These are phyloP conservation scores for Rhynchosporium graminicola DNA, from an alignment of 2,329 filamentous ascomycete species.

Conservation along the genomic window DNA sequence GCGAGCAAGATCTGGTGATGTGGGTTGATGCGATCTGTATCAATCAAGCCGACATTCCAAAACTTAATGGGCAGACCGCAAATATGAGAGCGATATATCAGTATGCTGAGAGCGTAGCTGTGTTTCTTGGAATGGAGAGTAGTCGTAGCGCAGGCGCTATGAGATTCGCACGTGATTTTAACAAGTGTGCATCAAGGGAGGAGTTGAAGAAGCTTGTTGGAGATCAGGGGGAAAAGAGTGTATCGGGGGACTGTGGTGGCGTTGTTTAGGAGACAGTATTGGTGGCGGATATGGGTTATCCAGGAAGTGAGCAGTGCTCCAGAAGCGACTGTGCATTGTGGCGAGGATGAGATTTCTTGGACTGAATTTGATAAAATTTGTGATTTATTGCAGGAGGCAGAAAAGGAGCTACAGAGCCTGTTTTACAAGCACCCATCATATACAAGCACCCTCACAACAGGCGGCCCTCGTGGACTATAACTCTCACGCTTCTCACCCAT, in stretches of 20 bases:
- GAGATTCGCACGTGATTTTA: slow-evolving; percentile 27
- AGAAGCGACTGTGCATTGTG: slow-evolving; percentile 43
- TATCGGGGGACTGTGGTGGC: slow-evolving; percentile 39
- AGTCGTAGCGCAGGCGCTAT: slow-evolving; percentile 25
- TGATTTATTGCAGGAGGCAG: slow-evolving; percentile 27
- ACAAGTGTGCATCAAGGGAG: slow-evolving; percentile 15
- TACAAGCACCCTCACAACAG: slow-evolving; percentile 28
- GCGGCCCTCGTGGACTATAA: slow-evolving; percentile 33
- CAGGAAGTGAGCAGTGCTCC: slow-evolving; percentile 46
- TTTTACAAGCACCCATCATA: slow-evolving; percentile 29
- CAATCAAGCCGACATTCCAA: slow-evolving; percentile 31
- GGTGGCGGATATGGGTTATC: slow-evolving; percentile 46
- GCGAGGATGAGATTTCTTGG: slow-evolving; percentile 42
- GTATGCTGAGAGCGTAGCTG: slow-evolving; percentile 28
- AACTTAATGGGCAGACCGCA: slow-evolving; percentile 30
- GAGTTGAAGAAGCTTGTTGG: slow-evolving; percentile 23
- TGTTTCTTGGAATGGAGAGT: slow-evolving; percentile 31
- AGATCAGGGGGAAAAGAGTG: slow-evolving; percentile 16
- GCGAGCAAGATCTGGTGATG: slow-evolving; percentile 22
- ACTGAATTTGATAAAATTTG: slow-evolving; percentile 38
- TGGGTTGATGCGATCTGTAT: slow-evolving; percentile 38
- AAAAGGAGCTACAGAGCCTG: slow-evolving; percentile 21
- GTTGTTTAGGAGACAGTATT: slow-evolving; percentile 45
- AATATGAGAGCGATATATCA: slow-evolving; percentile 35
- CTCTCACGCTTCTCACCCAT: slow-evolving; percentile 29